phyloP scores from a whole-genome alignment of 139 green algal genomes.

The Deuterostichococcus epilithicus region DNA sequence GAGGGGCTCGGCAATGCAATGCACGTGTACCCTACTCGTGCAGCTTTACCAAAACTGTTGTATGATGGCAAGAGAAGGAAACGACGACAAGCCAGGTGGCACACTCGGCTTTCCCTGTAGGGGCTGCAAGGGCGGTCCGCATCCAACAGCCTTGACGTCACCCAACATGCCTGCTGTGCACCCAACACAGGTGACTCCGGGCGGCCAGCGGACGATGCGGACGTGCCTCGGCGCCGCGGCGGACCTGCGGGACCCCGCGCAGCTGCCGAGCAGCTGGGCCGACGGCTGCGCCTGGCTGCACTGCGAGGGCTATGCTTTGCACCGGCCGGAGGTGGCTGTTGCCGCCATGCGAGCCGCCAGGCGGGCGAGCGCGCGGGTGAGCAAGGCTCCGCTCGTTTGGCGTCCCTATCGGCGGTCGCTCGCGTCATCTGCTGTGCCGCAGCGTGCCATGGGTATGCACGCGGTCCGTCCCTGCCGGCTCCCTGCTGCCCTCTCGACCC shows the following conservation, averaged over 20 bases:
- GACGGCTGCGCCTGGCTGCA: slow-evolving; percentile 49
- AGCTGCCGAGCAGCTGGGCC: slow-evolving; percentile 39
- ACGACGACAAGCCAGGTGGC: not conserved
- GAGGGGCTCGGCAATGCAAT: too few relatives aligned
- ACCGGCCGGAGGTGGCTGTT: slow-evolving; percentile 33
- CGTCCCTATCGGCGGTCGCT: too few relatives aligned
- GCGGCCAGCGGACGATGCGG: slow-evolving; percentile 89
- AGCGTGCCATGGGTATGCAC: too few relatives aligned
- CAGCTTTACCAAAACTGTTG: not conserved
- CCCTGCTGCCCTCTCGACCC: too few relatives aligned
- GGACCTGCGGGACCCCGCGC: slow-evolving; percentile 36
- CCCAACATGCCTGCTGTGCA: not conserved
- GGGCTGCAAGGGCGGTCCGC: not conserved
- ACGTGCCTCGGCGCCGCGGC: slow-evolving; percentile 74
- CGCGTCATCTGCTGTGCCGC: too few relatives aligned
- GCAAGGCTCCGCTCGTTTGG: too few relatives aligned
- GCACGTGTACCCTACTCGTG: not conserved
- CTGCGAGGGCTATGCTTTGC: slow-evolving; percentile 80
- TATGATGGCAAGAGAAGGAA: not conserved
- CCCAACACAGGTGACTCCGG: slow-evolving; percentile 43
- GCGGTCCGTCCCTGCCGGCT: too few relatives aligned
- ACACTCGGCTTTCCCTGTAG: not conserved
- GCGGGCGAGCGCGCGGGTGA: slow-evolving; percentile 18
- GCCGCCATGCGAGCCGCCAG: slow-evolving; percentile 27
- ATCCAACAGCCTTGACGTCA: not conserved